Base-by-base conservation (phyloP, 2,329 filamentous ascomycete genomes). In the Cyanodermella asteris region DNA sequence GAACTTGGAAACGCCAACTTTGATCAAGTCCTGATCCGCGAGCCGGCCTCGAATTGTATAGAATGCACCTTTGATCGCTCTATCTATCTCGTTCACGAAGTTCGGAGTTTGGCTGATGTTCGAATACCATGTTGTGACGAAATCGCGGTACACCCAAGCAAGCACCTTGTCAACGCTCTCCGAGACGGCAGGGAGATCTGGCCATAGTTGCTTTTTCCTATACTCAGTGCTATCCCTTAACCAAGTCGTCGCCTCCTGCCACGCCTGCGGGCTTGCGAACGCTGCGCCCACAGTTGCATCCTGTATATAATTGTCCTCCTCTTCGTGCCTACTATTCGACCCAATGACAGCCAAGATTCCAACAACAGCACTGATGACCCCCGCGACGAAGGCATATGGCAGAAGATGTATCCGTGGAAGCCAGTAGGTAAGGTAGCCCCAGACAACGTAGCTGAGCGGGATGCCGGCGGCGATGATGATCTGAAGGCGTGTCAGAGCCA, bases 21-120 rank as follows among this genome's bases (percentile, higher is more conserved):
- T 82, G 24, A 87, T 77, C 33, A 93, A 51, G 48, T 97, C 87
- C 36, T 82, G 62, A 18, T 67, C 62, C 31, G 71, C 55, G 20
- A 93, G 51, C 32, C 72, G 65, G 40, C 81, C 73, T 30, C 68
- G 64, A 32, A 94, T 53, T 38, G 64, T 68, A 24, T 59, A 55
- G 32, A 94, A 50, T 8, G 76, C 78, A 31, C 64, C 53, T 22
- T 87, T 69, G 34, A 93, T 66, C 4, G 69, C 64, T 35, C 63
- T 69, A 47, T 97, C 84, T 29, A 94, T 72, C 49, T 91, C 74
- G 44, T 91, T 74, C 28, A 72, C 58, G 39, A 97, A 97, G 0
- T 64, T 61, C 2, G 72, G 68, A 39, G 73, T 80, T 33, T 59
- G 62, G 51, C 78, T 91, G 42, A 97, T 93, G 40, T 69, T 64